phyloP scores from a whole-genome alignment of 2,329 filamentous ascomycete species.

The Chalaropsis thielavioides region DNA sequence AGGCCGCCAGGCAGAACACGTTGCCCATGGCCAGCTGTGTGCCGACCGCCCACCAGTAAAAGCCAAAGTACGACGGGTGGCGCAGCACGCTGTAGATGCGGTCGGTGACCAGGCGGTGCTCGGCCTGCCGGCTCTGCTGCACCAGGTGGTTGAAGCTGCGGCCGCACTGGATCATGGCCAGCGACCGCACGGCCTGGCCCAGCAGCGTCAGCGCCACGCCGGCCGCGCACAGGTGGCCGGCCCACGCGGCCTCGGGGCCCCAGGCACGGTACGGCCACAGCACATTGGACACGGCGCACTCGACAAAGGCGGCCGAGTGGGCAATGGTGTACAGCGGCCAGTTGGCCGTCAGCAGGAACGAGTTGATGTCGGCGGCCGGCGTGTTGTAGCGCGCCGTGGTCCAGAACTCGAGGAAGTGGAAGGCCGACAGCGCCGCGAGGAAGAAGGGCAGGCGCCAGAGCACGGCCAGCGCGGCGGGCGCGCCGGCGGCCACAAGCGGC shows the following conservation, averaged over 20 bases:
- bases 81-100: conserved; percentile 65
- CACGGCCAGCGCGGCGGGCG: conserved; percentile 25
- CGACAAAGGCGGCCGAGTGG: conserved; percentile 57
- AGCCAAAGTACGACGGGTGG: conserved; percentile 93
- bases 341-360: conserved; percentile 75
- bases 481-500: conserved; percentile 22
- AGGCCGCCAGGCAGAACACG: conserved; percentile 58
- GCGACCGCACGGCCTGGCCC: conserved; percentile 63
- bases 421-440: conserved; percentile 52
- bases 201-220: conserved; percentile 50
- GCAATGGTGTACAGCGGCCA: conserved; percentile 74
- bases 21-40: conserved; percentile 88
- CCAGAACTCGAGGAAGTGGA: conserved; percentile 96
- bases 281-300: conserved; percentile 50
- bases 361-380: conserved; percentile 50
- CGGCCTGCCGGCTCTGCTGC: conserved; percentile 50
- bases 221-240: background rate
- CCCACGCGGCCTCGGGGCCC: conserved; percentile 27
- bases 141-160: conserved; percentile 85
- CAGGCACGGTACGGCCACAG: conserved; percentile 38
- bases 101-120: conserved; percentile 66
- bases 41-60: conserved; percentile 96
- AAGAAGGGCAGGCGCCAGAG: conserved; percentile 55
- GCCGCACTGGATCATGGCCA: conserved; percentile 80
- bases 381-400: conserved; percentile 78